These are phyloP conservation scores for Fusarium cicatricum DNA, from an alignment of 2,329 filamentous ascomycete species.

Conservation along the genomic window DNA sequence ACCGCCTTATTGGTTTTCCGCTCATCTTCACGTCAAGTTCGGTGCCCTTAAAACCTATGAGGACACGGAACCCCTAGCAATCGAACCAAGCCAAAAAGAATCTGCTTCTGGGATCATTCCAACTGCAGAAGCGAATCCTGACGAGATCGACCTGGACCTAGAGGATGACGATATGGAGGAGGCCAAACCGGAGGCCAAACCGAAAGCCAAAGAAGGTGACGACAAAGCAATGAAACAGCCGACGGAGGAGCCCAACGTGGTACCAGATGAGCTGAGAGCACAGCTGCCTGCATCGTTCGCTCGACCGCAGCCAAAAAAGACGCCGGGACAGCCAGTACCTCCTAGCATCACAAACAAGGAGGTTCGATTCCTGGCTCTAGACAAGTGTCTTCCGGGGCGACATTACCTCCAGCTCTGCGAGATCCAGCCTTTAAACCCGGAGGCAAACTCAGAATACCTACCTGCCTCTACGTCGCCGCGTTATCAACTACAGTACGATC, in stretches of 20 bases:
- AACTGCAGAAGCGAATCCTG: slow-evolving; percentile 59
- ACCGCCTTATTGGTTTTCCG: slow-evolving; percentile 90
- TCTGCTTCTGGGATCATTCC: slow-evolving; percentile 1
- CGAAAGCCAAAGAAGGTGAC: slow-evolving; percentile 2
- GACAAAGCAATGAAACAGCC: slow-evolving; percentile 8
- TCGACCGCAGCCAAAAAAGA: slow-evolving; percentile 49
- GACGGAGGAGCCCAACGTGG: slow-evolving; percentile 42
- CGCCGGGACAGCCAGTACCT: slow-evolving; percentile 71
- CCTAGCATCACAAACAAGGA: slow-evolving; percentile 77
- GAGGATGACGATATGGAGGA: slow-evolving; percentile 57
- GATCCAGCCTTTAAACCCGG: slow-evolving; percentile 58
- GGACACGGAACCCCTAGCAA: slow-evolving; percentile 47
- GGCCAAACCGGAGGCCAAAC: not conserved
- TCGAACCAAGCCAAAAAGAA: slow-evolving; percentile 17
- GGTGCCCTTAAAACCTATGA: slow-evolving; percentile 70
- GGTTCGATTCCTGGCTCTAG: slow-evolving; percentile 87
- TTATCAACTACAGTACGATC: slow-evolving; percentile 79
- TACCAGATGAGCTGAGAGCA: slow-evolving; percentile 72
- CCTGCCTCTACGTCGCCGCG: slow-evolving; percentile 47
- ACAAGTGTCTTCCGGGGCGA: slow-evolving; percentile 84
- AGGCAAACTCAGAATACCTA: slow-evolving; percentile 32
- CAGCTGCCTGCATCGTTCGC: slow-evolving; percentile 81
- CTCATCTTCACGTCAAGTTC: slow-evolving; percentile 92
- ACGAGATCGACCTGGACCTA: slow-evolving; percentile 76
- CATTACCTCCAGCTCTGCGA: slow-evolving; percentile 84